Conservation (phyloP, 768 basidiomycete genomes). For the Lentinula boryana region DNA sequence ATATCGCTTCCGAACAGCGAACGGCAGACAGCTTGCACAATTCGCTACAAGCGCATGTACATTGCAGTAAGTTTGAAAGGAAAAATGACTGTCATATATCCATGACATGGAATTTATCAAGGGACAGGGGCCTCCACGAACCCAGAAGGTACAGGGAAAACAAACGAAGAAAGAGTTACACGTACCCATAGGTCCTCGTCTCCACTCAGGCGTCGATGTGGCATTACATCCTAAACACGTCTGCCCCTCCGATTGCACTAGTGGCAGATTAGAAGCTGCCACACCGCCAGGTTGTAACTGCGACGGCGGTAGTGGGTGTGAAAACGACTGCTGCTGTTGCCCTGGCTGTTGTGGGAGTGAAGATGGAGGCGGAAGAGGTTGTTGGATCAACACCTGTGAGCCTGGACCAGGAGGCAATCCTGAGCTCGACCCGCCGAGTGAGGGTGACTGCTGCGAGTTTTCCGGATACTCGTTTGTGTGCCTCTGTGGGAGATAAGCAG, state of each 20-base stretch:
- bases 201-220: conserved; percentile 85
- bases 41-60: background rate
- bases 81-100: background rate
- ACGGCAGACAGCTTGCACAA: background rate
- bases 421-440: background rate
- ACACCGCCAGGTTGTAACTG: background rate
- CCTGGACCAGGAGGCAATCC: background rate
- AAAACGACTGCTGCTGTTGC: background rate
- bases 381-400: background rate
- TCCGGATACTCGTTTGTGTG: background rate
- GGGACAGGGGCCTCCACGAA: background rate
- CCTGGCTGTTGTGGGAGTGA: background rate
- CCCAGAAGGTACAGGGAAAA: background rate
- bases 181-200: conserved; percentile 75
- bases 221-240: conserved; percentile 78
- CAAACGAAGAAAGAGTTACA: conserved; percentile 8
- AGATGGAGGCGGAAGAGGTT: background rate
- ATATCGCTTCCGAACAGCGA: background rate
- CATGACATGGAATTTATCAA: background rate
- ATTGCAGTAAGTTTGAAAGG: conserved; percentile 5
- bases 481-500: background rate
- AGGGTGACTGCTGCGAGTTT: background rate
- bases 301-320: background rate
- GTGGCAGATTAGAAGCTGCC: background rate
- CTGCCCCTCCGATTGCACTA: conserved; percentile 47